Percentiles rank a stretch among this genome's conserved stretches.
phyloP scores from a whole-genome alignment of 306 rosid genomes.

The Begonia loranthoides region DNA sequence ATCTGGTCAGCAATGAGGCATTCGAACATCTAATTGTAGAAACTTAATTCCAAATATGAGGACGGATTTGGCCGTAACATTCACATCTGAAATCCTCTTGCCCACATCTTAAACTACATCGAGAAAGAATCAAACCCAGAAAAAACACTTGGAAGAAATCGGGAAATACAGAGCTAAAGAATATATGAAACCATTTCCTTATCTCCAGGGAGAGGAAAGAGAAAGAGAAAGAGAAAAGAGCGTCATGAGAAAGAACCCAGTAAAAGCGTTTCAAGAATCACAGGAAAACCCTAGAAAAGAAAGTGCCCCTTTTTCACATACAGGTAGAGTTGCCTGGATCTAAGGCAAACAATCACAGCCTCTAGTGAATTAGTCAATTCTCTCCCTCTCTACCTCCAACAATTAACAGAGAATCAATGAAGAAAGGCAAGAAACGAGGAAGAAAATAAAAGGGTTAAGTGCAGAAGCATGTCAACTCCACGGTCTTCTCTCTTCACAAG shows the following conservation, averaged over 20 bases:
- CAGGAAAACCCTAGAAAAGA: constrained; percentile 58
- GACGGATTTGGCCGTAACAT: constrained; percentile 22
- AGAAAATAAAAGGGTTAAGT: constrained; percentile 21
- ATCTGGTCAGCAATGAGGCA: constrained; percentile 75
- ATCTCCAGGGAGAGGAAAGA: constrained; percentile 46
- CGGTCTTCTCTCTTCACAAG: constrained; percentile 18
- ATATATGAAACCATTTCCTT: constrained; percentile 34
- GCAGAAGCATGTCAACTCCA: constrained; percentile 57
- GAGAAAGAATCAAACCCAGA: constrained; percentile 34
- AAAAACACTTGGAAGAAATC: constrained; percentile 27
- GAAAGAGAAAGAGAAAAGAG: constrained; percentile 9
- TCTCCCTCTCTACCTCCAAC: constrained; percentile 21
- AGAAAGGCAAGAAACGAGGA: constrained; percentile 10
- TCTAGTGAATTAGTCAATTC: constrained; percentile 24
- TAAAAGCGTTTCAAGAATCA: constrained; percentile 64
- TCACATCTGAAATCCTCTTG: constrained; percentile 33
- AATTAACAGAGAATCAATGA: constrained; percentile 21
- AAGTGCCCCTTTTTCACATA: constrained; percentile 30
- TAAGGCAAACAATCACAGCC: constrained; percentile 66
- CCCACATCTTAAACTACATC: constrained; percentile 34
- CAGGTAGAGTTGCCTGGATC: constrained; percentile 69
- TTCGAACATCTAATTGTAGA: constrained; percentile 37
- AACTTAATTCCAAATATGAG: constrained; percentile 19
- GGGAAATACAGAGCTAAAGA: constrained; percentile 9
- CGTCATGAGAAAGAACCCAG: constrained; percentile 63